Conservation (phyloP, 2,329 filamentous ascomycete species). For the Pseudopithomyces maydicus region DNA sequence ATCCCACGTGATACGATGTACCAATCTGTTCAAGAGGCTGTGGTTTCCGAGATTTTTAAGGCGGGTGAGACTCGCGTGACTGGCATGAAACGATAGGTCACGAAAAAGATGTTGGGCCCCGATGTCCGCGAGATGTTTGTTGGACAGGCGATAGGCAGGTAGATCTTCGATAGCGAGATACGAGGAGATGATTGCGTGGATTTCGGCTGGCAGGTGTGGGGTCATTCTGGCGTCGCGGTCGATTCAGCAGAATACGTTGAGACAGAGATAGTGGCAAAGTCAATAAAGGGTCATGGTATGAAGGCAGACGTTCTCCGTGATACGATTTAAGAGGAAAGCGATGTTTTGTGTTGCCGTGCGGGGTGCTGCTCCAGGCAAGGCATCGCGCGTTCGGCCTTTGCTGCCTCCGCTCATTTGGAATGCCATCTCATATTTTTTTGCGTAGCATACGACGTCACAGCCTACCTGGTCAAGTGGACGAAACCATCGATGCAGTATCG, state of each 20-base stretch:
- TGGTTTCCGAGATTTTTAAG: neutral
- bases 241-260: neutral
- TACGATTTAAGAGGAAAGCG: neutral
- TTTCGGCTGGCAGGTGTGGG: slow-evolving; percentile 1
- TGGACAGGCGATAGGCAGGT: neutral
- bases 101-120: neutral
- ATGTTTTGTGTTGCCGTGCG: neutral
- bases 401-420: neutral
- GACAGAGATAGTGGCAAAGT: neutral
- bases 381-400: neutral
- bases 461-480: neutral
- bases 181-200: neutral
- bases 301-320: neutral
- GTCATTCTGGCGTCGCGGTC: neutral
- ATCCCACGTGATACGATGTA: neutral
- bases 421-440: neutral
- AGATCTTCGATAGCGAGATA: neutral
- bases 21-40: neutral
- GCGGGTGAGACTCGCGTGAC: neutral
- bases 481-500: neutral
- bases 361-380: neutral
- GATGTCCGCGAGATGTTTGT: neutral
- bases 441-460: neutral
- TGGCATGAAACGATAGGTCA: neutral
- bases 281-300: neutral